Evolutionary conservation across 2,329 filamentous ascomycete genomes (phyloP).

Genomic region (Cercospora zeina): DNA sequence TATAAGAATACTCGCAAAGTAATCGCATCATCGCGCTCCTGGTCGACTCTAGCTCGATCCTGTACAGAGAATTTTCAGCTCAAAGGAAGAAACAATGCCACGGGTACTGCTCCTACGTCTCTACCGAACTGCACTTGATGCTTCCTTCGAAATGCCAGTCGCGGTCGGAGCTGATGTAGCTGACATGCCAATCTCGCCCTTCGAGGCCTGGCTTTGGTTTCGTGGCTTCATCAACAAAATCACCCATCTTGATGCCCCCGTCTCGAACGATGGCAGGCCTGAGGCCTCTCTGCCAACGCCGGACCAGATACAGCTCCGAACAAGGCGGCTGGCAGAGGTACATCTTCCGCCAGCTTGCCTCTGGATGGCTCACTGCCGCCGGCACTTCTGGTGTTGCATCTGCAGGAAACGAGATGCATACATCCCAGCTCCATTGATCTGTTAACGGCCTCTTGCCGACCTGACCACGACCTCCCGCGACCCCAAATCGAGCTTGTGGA

Average conservation of each 20-base stretch:
- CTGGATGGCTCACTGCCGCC: slow-evolving; percentile 33
- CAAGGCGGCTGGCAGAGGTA: slow-evolving; percentile 41
- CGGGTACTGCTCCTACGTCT: slow-evolving; percentile 34
- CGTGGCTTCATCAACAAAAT: slow-evolving; percentile 35
- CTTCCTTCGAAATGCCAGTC: slow-evolving; percentile 44
- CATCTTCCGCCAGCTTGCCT: slow-evolving; percentile 42
- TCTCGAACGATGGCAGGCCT: slow-evolving; percentile 34
- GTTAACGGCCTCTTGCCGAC: slow-evolving; percentile 10
- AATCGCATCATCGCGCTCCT: slow-evolving; percentile 20
- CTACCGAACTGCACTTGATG: slow-evolving; percentile 33
- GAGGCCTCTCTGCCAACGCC: slow-evolving; percentile 35
- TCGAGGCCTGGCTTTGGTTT: slow-evolving; percentile 23
- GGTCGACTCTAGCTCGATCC: slow-evolving; percentile 2
- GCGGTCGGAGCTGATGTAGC: slow-evolving; percentile 37
- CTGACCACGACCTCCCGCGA: slow-evolving; percentile 2
- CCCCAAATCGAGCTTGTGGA: slow-evolving; percentile 7
- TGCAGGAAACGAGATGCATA: slow-evolving; percentile 39
- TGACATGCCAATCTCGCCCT: slow-evolving; percentile 36
- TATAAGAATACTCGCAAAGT: slow-evolving; percentile 26
- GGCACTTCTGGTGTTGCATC: slow-evolving; percentile 24
- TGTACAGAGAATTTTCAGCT: slow-evolving; percentile 7
- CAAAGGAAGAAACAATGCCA: slow-evolving; percentile 4
- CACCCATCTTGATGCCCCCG: slow-evolving; percentile 39
- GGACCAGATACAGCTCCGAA: slow-evolving; percentile 36
- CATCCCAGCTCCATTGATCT: slow-evolving; percentile 41